These are phyloP conservation scores for Rhodomyrtus tomentosa DNA, from an alignment of 345 rosid genomes.

Conservation along the genomic window DNA sequence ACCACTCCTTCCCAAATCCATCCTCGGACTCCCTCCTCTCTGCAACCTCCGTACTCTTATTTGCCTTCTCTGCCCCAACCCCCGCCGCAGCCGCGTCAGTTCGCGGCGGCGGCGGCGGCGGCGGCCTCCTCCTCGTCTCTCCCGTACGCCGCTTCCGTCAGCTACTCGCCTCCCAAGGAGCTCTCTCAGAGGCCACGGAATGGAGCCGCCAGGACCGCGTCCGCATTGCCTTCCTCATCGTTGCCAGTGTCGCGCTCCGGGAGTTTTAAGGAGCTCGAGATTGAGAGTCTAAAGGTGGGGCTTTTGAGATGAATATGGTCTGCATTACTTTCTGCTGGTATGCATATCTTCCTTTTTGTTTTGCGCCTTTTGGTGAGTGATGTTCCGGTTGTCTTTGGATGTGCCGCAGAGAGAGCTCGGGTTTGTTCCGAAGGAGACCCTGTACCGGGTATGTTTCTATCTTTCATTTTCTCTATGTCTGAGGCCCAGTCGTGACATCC, in stretches of 20 bases:
- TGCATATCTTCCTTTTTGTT: accelerated
- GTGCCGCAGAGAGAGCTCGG: constrained; percentile 45
- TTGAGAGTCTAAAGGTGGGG: constrained; percentile 59
- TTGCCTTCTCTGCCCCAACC: not conserved
- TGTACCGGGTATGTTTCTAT: constrained; percentile 13
- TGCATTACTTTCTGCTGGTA: not conserved
- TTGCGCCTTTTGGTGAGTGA: not conserved
- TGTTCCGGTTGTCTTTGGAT: not conserved
- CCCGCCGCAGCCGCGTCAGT: constrained; percentile 9
- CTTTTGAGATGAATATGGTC: not conserved
- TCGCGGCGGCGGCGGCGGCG: constrained; percentile 1
- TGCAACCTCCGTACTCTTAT: not conserved
- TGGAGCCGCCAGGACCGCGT: not conserved
- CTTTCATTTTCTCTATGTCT: not conserved
- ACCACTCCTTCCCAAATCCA: constrained; percentile 1
- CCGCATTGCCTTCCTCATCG: not conserved
- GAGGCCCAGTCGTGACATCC: not conserved
- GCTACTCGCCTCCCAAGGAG: constrained; percentile 72
- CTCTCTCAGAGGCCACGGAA: constrained; percentile 44
- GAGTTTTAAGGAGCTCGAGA: constrained; percentile 37
- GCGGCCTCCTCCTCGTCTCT: not conserved
- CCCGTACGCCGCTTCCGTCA: not conserved
- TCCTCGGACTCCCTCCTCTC: constrained; percentile 1
- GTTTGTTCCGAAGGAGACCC: constrained; percentile 35
- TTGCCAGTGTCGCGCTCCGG: not conserved